Evolutionary conservation across 2,329 filamentous ascomycete genomes (phyloP), one percentile per base, ranked within the genome.

Genomic region (Gnomoniopsis smithogilvyi): DNA sequence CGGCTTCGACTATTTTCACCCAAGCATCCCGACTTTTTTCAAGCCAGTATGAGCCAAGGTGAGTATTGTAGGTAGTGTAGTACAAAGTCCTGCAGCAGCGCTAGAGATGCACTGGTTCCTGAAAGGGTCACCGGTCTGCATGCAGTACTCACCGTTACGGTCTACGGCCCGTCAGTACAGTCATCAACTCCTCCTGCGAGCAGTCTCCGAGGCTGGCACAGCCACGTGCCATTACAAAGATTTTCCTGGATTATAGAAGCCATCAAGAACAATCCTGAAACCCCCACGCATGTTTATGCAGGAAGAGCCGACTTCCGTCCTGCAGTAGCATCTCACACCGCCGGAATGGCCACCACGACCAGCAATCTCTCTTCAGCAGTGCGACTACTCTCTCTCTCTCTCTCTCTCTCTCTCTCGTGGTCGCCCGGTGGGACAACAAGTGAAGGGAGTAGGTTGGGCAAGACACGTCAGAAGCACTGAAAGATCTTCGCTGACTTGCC

Each of bases 251-350:
- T 46, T 47, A 51, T 38, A 26, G 41, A 17, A 53, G 21, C 34
- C 38, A 30, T 19, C 14, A 30, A 24, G 51, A 30, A 46, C n/a
- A 14, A 6, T n/a, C 8, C n/a, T 46, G 41, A 54, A 54, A 54
- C 51, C 51, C 51, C 51, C 51, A 54, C 38, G 41, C 26, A n/a
- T 12, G 38, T 15, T 22, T 11, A 53, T 33, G 10, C 33, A 24
- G 21, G n/a, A 38, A 11, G 51, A 30, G 24, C 14, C 14, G 11
- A 3, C 17, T 45, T n/a, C 43, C 2, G 43, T 19, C n/a, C 15
- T 48, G 46, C 47, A 33, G 47, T 12, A 55, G 47, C 51, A 54
- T 61, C 59, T 61, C 59, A 61, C 59, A 61, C 59, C 59, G 59
- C 59, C 59, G 56, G 59, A 45, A 49, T 14, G 17, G 12, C 19